Base-by-base conservation (phyloP, 371 early-diverging fungal genomes). In the Circinella minor region DNA sequence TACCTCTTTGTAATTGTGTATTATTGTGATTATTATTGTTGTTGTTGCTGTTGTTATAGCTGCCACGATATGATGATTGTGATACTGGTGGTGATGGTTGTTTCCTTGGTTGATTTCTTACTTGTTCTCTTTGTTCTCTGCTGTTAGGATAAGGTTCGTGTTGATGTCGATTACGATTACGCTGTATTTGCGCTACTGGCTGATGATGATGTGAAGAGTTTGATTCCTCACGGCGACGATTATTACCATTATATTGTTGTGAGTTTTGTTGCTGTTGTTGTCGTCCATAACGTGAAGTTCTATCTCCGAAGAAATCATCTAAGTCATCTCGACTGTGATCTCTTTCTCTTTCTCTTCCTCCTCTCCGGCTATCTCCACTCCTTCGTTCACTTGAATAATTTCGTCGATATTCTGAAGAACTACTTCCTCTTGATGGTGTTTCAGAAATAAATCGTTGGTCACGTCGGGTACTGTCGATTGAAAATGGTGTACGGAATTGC, bases 1-100 rank as follows among this genome's bases (percentile, higher is more conserved):
- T 48, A 10, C 65, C 65, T 36, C 65, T 48, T 38, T 65, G 54
- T 37, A 65, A 48, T 34, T 65, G 65, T 36, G 65, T 65, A 15
- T 51, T 51, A 51, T 15, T 7, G 55, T 4, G 8, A 55, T 55
- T 55, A 55, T 1, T 4, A 55, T 55, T 55, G 34, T n/a, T 57
- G 36, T 14, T 57, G n/a, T 18, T 57, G n/a, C 57, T 57, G 27
- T 27, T 18, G 14, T 3, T 51, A 43, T 43, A 43, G 51, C 51
- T 51, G 51, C 27, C 27, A 27, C 27, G 27, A 27, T 27, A 5
- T 51, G 51, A 13, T 51, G 51, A 0, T n/a, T 43, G 43, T 43
- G 43, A 11, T 43, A 43, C 11, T 11, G 43, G 43, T 11, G 43
- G 43, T 43, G 11, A 43, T 43, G 43, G 43, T 43, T 6, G 43